Conservation (phyloP, 371 early-diverging fungal species). For the Lichtheimia ornata region DNA sequence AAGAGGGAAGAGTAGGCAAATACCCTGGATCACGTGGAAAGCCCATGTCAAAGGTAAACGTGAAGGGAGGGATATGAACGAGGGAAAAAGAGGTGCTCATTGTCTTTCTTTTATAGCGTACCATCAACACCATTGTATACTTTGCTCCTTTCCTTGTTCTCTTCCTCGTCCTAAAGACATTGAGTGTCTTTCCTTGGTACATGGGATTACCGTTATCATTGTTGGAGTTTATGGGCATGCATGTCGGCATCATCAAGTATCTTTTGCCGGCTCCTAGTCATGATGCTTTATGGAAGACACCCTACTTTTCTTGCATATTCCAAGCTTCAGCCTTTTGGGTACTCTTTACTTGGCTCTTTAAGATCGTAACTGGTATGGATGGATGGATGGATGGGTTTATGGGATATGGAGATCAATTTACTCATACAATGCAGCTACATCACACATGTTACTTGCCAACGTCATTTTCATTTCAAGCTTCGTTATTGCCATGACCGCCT, state of each 20-base stretch:
- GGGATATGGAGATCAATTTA: too few relatives aligned
- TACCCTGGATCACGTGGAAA: slow-evolving; percentile 39
- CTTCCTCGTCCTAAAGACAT: slow-evolving; percentile 55
- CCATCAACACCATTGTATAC: slow-evolving; percentile 62
- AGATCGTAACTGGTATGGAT: slow-evolving; percentile 35
- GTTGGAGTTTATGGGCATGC: slow-evolving; percentile 53
- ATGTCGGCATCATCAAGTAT: slow-evolving; percentile 61
- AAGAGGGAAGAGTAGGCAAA: slow-evolving; percentile 25
- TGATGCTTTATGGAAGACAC: slow-evolving; percentile 70
- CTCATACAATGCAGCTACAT: slow-evolving; percentile 51
- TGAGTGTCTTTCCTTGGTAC: slow-evolving; percentile 77
- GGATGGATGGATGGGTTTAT: background rate
- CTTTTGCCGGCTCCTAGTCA: slow-evolving; percentile 58
- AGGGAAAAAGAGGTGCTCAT: too few relatives aligned
- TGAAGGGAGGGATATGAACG: background rate
- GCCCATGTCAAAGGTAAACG: slow-evolving; percentile 38
- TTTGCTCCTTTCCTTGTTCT: slow-evolving; percentile 71
- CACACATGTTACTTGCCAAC: slow-evolving; percentile 61
- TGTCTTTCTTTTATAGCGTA: slow-evolving; percentile 2
- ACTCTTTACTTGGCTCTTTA: slow-evolving; percentile 59
- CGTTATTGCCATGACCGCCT: slow-evolving; percentile 62
- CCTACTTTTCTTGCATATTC: slow-evolving; percentile 84
- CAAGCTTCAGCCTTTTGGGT: slow-evolving; percentile 80
- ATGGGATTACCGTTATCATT: slow-evolving; percentile 70
- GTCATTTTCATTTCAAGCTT: slow-evolving; percentile 63